Percentiles rank a stretch among this genome's conserved stretches.
Conservation (phyloP, 495 filamentous ascomycete species). For the Cercophora samala region DNA sequence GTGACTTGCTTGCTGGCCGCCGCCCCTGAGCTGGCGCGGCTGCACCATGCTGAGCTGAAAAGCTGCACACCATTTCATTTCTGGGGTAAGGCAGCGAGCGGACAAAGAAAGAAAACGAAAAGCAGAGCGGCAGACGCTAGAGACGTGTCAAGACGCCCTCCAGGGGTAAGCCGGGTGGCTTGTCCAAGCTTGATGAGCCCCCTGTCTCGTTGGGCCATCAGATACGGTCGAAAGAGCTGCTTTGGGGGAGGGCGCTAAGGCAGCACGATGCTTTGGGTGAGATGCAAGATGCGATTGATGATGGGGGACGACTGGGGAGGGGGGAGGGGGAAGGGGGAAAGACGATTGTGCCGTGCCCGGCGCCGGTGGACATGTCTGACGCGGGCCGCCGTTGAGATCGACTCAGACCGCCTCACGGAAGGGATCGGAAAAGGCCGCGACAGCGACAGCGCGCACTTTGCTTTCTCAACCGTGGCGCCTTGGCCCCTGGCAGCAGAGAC, state of each 20-base stretch:
- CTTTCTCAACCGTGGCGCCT: background rate
- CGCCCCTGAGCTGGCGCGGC: background rate
- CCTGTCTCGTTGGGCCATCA: background rate
- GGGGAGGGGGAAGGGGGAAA: background rate
- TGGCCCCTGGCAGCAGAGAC: background rate
- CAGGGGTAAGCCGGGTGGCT: background rate
- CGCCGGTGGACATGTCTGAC: slow-evolving; percentile 18
- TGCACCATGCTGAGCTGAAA: slow-evolving; percentile 3
- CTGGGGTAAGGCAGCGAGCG: background rate
- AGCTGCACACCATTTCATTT: background rate
- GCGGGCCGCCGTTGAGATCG: slow-evolving; percentile 23
- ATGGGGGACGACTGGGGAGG: background rate
- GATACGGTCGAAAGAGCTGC: background rate
- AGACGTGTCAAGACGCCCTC: background rate
- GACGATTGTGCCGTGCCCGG: background rate
- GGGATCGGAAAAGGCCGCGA: slow-evolving; percentile 16
- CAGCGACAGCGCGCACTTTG: background rate
- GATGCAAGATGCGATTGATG: background rate
- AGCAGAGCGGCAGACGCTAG: background rate
- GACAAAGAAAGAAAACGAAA: background rate
- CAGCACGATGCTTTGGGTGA: background rate
- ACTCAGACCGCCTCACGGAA: slow-evolving; percentile 16
- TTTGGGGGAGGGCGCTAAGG: background rate
- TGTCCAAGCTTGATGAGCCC: background rate
- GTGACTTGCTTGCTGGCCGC: background rate